These are phyloP conservation scores for Plantago coronopus DNA, from an alignment of 305 asterid species.

Conservation along the genomic window DNA sequence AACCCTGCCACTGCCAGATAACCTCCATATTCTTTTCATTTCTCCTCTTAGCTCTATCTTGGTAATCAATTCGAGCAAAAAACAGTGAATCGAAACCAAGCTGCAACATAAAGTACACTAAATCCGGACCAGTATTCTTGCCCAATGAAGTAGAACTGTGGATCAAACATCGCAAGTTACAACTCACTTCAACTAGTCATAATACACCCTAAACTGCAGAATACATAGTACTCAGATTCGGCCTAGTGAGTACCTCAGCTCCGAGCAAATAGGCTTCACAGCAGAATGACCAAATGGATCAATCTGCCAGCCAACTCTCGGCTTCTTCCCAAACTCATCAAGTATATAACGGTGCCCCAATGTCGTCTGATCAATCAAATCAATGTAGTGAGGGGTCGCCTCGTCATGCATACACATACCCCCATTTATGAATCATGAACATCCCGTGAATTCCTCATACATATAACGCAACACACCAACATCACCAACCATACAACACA, in stretches of 20 bases:
- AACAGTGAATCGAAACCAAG: constrained; percentile 75
- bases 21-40: constrained; percentile 73
- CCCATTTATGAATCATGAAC: constrained; percentile 53
- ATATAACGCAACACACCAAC: constrained; percentile 74
- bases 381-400: constrained; percentile 72
- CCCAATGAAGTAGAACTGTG: neutral
- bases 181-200: neutral
- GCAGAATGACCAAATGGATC: constrained; percentile 96
- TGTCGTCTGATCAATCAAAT: constrained; percentile 92
- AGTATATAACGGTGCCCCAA: constrained; percentile 69
- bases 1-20: constrained; percentile 87
- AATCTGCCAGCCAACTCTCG: constrained; percentile 95
- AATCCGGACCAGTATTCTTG: too few species aligned
- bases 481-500: constrained; percentile 55
- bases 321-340: constrained; percentile 63
- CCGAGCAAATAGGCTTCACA: constrained; percentile 84
- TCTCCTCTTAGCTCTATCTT: constrained; percentile 67
- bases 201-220: neutral
- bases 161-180: neutral
- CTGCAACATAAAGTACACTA: too few species aligned
- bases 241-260: constrained; percentile 42
- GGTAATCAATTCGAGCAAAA: constrained; percentile 84
- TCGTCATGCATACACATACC: constrained; percentile 98
- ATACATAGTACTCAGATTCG: neutral
- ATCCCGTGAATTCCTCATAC: constrained; percentile 40